Evolutionary conservation across 208 protist species (phyloP).

Genomic region (Porcisia hertigi): DNA sequence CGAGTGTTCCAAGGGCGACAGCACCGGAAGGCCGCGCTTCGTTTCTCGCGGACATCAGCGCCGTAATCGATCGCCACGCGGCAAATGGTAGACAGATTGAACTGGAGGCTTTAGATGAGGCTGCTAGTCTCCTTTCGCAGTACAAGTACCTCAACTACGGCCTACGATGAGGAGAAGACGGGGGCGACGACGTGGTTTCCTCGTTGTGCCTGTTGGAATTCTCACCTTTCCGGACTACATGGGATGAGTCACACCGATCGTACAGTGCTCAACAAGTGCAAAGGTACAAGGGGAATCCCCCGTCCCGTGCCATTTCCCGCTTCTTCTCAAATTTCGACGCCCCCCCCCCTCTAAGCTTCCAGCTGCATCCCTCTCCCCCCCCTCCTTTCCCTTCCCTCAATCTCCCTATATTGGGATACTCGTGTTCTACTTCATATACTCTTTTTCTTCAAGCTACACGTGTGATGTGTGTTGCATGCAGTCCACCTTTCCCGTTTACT

Average conservation of each 20-base stretch:
- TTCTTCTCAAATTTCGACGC: background rate
- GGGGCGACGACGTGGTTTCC: background rate
- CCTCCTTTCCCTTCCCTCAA: background rate
- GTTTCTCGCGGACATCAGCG: conserved; percentile 60
- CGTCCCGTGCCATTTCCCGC: background rate
- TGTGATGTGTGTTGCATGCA: background rate
- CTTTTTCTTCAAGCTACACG: background rate
- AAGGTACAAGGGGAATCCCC: background rate
- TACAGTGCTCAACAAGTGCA: background rate
- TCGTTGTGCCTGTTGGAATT: background rate
- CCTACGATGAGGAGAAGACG: conserved; percentile 26
- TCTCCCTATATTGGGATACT: background rate
- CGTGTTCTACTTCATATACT: background rate
- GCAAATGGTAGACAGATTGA: conserved; percentile 38
- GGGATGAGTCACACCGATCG: background rate
- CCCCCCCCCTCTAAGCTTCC: background rate
- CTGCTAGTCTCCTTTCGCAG: conserved; percentile 46
- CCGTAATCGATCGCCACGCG: conserved; percentile 43
- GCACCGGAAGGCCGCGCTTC: conserved; percentile 22
- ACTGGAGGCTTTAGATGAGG: conserved; percentile 54
- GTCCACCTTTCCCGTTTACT: background rate
- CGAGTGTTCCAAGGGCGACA: background rate
- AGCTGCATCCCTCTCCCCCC: background rate
- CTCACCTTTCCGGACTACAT: background rate
- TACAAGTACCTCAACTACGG: conserved; percentile 65